phyloP scores from a whole-genome alignment of 768 basidiomycete genomes.

The Hygrophorus pudorinus region DNA sequence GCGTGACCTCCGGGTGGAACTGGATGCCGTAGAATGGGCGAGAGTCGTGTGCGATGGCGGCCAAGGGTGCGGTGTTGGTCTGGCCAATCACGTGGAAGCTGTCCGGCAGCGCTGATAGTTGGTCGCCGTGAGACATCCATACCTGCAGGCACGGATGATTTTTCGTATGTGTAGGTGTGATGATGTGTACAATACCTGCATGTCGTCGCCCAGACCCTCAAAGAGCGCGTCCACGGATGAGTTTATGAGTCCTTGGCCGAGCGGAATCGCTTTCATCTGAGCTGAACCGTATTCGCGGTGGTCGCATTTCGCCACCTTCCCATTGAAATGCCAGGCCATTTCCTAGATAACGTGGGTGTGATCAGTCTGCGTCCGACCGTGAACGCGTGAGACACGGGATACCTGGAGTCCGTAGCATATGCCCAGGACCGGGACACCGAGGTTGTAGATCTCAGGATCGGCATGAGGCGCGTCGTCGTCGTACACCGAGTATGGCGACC shows the following conservation, averaged over 20 bases:
- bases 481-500: conserved; percentile 97
- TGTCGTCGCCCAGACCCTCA: conserved; percentile 75
- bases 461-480: conserved; percentile 88
- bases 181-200: conserved; percentile 52
- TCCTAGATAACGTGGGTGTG: conserved; percentile 42
- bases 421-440: conserved; percentile 86
- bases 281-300: conserved; percentile 97
- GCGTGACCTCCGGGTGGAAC: conserved; percentile 98
- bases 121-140: conserved; percentile 99
- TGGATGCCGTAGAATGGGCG: conserved; percentile 94
- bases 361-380: neutral
- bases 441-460: conserved; percentile 81
- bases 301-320: conserved; percentile 75
- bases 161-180: conserved; percentile 3
- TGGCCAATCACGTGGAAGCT: conserved; percentile 83
- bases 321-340: conserved; percentile 82
- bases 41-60: conserved; percentile 83
- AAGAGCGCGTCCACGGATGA: conserved; percentile 67
- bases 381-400: conserved; percentile 8
- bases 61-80: conserved; percentile 82
- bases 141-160: conserved; percentile 55
- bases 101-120: conserved; percentile 70
- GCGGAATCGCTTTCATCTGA: conserved; percentile 60
- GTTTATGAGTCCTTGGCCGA: conserved; percentile 31
- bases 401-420: conserved; percentile 98